Base-by-base conservation (phyloP, 306 rosid genomes). In the Crotalaria pallida region DNA sequence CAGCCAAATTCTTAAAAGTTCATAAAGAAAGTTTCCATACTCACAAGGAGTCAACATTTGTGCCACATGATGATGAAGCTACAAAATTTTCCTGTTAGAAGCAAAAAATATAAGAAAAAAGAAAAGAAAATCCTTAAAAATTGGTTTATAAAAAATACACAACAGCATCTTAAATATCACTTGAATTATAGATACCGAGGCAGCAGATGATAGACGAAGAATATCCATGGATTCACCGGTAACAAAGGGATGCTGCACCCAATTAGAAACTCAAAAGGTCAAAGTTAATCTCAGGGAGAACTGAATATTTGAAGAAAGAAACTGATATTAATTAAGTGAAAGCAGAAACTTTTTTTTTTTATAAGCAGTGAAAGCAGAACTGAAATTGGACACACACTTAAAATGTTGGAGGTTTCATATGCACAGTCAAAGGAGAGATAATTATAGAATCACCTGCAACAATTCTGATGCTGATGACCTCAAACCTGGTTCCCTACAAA, bases 171-270 rank as follows among this genome's bases (percentile, higher is more conserved):
- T 31, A 34, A 61, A 58, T 10, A 69, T 45, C 40, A 64, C 48
- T 71, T 78, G 62, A 75, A 56, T 21, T 36, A 61, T 55, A 70
- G 94, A 73, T 82, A 95, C 99, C 97, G 52, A 58, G 79, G 57
- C 78, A 65, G 87, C 11, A 69, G 31, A n/a, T 57, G 78, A 60
- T 53, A n/a, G 43, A 69, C 83, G 61, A 80, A 58, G 72, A 67
- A 82, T 76, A 73, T 83, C 82, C 73, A 65, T 22, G 6, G 60
- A 53, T 71, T 87, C 73, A 6, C 99, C 93, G 7, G 91, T 86
- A 52, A 91, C 96, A 91, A 91, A 95, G 73, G 90, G 93, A 82
- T 91, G 97, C 99, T 95, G 89, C 88, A 83, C 22, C 53, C 59
- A 63, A 56, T 82, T 38, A 56, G 38, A 84, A 70, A 84, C 40